A percentile compares a stretch with the other conserved stretches of the same genome.
Evolutionary conservation across 805 yeast genomes (phyloP).

Genomic region (Starmerella lactis-condensi): DNA sequence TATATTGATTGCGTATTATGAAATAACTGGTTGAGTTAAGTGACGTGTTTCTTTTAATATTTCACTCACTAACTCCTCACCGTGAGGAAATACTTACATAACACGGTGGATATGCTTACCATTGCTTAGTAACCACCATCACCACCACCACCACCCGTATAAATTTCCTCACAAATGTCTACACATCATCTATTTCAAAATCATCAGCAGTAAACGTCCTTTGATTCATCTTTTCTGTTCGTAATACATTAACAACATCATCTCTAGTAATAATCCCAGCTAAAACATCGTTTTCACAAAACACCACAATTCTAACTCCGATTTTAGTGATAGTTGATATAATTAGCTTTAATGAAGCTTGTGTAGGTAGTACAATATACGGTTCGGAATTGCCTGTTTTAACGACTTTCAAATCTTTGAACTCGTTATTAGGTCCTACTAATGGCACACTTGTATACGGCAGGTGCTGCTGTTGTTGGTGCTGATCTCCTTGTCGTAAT

Average conservation of each 20-base stretch:
- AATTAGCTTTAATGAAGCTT: constrained; percentile 8
- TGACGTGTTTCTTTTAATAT: no score
- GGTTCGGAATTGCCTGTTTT: constrained; percentile 11
- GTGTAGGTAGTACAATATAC: constrained; percentile 7
- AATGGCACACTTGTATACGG: constrained; percentile 9
- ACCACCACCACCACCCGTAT: no score
- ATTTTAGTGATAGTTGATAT: constrained; percentile 7
- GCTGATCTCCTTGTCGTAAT: background rate
- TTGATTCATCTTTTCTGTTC: background rate
- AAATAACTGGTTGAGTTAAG: no score
- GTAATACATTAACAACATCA: constrained; percentile 9
- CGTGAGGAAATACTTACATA: no score
- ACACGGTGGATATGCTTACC: no score
- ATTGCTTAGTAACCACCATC: no score
- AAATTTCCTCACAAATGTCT: no score
- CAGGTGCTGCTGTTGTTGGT: background rate
- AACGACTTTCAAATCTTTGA: constrained; percentile 5
- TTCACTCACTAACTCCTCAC: no score
- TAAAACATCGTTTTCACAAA: constrained; percentile 8
- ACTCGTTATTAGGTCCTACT: constrained; percentile 7
- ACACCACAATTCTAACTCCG: constrained; percentile 13
- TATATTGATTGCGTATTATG: no score
- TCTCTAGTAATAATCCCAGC: constrained; percentile 10
- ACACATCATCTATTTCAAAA: constrained; percentile 6
- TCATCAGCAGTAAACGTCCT: constrained; percentile 2